phyloP scores from a whole-genome alignment of 257 asterid genomes.

The Petrea volubilis region DNA sequence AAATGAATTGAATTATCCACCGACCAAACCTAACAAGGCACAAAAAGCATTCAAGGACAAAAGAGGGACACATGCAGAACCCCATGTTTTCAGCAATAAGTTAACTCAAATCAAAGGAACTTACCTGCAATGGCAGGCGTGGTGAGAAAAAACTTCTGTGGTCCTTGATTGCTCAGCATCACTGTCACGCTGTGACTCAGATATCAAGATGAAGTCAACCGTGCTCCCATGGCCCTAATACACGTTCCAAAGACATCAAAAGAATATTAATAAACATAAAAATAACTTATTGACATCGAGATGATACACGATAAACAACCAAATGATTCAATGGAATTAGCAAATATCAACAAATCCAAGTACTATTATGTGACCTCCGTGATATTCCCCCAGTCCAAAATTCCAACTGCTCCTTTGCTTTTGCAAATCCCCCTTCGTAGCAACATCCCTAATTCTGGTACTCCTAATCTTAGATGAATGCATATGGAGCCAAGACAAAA shows the following conservation, averaged over 20 bases:
- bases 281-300: not conserved
- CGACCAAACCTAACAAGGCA: not conserved
- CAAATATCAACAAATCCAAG: not conserved
- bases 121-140: constrained; percentile 75
- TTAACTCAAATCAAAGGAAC: not conserved
- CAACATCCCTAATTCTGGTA: not conserved
- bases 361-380: not conserved
- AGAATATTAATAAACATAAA: not conserved
- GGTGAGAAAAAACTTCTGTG: constrained; percentile 56
- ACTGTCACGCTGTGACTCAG: constrained; percentile 42
- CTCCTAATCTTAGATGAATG: not conserved
- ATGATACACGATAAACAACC: not conserved
- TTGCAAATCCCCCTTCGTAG: not conserved
- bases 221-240: constrained; percentile 52
- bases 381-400: not conserved
- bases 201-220: constrained; percentile 77
- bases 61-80: not conserved
- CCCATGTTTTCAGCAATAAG: not conserved
- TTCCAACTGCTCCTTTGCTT: not conserved
- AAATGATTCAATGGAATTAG: not conserved
- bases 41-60: not conserved
- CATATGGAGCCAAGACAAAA: not conserved
- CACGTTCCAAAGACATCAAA: constrained; percentile 14
- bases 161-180: constrained; percentile 32
- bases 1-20: not conserved